A percentile compares a stretch with the other conserved stretches of the same genome.
phyloP scores from a whole-genome alignment of 192 early-diverging fungal species.

The Blastocladiella britannica region DNA sequence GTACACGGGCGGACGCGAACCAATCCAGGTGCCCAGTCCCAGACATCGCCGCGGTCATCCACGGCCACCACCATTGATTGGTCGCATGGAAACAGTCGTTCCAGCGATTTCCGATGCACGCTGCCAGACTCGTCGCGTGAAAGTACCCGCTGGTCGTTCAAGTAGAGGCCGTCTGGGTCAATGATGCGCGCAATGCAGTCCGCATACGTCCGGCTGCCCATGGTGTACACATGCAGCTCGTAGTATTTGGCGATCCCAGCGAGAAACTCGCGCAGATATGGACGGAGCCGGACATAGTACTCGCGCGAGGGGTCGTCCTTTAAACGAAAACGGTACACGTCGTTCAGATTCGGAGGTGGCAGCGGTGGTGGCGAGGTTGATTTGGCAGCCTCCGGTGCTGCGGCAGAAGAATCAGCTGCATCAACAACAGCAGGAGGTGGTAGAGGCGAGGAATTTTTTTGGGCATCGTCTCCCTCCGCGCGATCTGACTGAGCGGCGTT shows the following conservation, averaged over 20 bases:
- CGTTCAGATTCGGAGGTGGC: too few species aligned
- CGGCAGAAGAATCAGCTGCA: too few species aligned
- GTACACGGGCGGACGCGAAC: slow-evolving; percentile 75
- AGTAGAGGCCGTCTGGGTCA: slow-evolving; percentile 58
- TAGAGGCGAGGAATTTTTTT: too few species aligned
- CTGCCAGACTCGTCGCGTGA: slow-evolving; percentile 82
- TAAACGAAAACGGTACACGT: slow-evolving; percentile 56
- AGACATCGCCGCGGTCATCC: slow-evolving; percentile 91
- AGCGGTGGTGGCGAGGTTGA: too few species aligned
- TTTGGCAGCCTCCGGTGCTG: too few species aligned
- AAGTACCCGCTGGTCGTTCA: slow-evolving; percentile 62
- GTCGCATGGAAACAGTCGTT: slow-evolving; percentile 79
- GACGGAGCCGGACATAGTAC: neutral
- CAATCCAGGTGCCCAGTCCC: slow-evolving; percentile 75
- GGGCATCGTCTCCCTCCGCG: neutral
- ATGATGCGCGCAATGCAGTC: slow-evolving; percentile 63
- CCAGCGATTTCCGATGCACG: slow-evolving; percentile 52
- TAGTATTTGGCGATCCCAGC: slow-evolving; percentile 40
- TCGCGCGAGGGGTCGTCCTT: slow-evolving; percentile 31
- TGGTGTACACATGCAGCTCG: slow-evolving; percentile 97
- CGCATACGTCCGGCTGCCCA: slow-evolving; percentile 90
- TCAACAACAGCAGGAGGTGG: too few species aligned
- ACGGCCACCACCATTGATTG: slow-evolving; percentile 89
- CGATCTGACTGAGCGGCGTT: slow-evolving; percentile 4
- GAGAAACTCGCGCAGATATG: slow-evolving; percentile 47